Percentiles rank a stretch among this genome's conserved stretches.
These are phyloP conservation scores for Musa beccarii DNA, from an alignment of 176 grass and related monocot species.

Conservation along the genomic window DNA sequence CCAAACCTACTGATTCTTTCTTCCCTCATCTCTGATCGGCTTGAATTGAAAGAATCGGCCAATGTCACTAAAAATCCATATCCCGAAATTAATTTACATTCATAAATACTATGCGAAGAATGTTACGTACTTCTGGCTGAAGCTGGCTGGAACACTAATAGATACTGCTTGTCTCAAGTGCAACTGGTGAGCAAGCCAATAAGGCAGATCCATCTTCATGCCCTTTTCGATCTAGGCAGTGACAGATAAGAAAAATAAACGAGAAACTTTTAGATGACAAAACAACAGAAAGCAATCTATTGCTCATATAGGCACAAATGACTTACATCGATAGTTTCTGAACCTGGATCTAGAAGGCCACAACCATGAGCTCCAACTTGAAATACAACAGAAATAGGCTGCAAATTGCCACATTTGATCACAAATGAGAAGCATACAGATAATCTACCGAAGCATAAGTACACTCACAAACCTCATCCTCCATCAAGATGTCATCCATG, in stretches of 20 bases:
- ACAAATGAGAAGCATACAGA: background rate
- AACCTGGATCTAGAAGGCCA: constrained; percentile 71
- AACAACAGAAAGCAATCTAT: background rate
- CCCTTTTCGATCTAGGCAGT: constrained; percentile 67
- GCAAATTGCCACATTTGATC: constrained; percentile 5
- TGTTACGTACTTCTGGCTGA: constrained; percentile 61
- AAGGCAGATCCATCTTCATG: constrained; percentile 76
- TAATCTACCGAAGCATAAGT: background rate
- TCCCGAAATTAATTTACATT: background rate
- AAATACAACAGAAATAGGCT: constrained; percentile 66
- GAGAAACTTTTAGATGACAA: background rate
- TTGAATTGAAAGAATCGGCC: too few relatives aligned
- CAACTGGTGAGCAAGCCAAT: constrained; percentile 76
- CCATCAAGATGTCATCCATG: constrained; percentile 76
- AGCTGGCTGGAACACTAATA: constrained; percentile 55
- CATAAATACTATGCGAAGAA: constrained; percentile 1
- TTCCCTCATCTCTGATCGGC: too few relatives aligned
- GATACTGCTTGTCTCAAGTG: constrained; percentile 58
- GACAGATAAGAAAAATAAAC: constrained; percentile 8
- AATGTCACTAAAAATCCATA: too few relatives aligned
- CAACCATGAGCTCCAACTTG: constrained; percentile 65
- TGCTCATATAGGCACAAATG: background rate
- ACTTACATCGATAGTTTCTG: constrained; percentile 65
- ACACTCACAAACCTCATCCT: constrained; percentile 49
- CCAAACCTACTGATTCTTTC: too few relatives aligned